Evolutionary conservation across 2,329 filamentous ascomycete genomes (phyloP).

Genomic region (Ophiostoma himal-ulmi): DNA sequence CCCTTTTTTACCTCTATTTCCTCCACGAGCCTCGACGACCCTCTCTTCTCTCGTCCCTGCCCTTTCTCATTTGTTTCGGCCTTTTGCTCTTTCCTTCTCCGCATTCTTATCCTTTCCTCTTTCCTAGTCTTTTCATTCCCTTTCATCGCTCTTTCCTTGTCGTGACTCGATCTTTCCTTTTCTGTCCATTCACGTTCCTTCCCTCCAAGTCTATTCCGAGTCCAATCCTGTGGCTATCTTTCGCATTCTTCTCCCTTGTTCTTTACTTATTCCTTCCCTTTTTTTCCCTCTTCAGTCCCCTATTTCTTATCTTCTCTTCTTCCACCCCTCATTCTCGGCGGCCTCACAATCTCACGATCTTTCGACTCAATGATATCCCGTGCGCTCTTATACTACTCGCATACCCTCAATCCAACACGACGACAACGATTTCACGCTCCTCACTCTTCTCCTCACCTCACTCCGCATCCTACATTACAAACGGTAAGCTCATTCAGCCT

Average conservation of each 20-base stretch:
- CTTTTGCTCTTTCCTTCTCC: not conserved
- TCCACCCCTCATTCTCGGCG: not conserved
- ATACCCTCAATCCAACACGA: not conserved
- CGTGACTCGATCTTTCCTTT: slow-evolving; percentile 10
- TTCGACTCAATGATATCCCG: not conserved
- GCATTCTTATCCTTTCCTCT: not conserved
- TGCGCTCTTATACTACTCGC: not conserved
- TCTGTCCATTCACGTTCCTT: slow-evolving; percentile 12
- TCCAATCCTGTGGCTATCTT: not conserved
- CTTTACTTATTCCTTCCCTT: not conserved
- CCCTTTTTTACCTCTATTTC: not conserved
- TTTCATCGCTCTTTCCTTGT: slow-evolving; percentile 1
- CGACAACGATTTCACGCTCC: not conserved
- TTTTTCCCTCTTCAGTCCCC: not conserved
- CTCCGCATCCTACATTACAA: not conserved
- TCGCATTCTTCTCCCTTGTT: not conserved
- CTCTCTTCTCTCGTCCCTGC: not conserved
- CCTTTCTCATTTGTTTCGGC: not conserved
- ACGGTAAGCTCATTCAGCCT: not conserved
- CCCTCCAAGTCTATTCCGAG: not conserved
- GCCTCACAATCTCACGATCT: not conserved
- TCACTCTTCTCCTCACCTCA: not conserved
- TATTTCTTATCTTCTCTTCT: not conserved
- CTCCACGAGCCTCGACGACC: slow-evolving; percentile 2
- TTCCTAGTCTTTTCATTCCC: not conserved